Percentiles rank a stretch among this genome's conserved stretches.
Conservation (phyloP, 1,139 yeast genomes). For the Yamadazyma taylorii region DNA sequence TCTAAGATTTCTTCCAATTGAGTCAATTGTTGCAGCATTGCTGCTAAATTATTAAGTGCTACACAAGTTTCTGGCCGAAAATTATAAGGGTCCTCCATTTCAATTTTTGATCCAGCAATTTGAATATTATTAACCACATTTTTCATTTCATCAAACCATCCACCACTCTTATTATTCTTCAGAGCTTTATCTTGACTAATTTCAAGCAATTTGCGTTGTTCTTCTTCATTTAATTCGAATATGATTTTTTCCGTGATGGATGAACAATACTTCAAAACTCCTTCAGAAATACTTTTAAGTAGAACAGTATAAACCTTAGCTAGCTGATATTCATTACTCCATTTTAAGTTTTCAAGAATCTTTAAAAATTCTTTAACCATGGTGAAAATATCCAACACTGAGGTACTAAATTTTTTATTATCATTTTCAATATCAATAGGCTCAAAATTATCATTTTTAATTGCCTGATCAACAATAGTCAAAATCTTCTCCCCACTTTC, state of each 20-base stretch:
- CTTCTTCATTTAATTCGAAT: constrained; percentile 49
- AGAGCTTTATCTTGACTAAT: constrained; percentile 28
- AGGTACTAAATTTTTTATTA: constrained; percentile 42
- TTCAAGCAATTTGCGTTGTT: constrained; percentile 20
- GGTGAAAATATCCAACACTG: constrained; percentile 68
- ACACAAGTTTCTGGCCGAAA: constrained; percentile 69
- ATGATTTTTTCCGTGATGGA: constrained; percentile 46
- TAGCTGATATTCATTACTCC: constrained; percentile 63
- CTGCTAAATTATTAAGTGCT: constrained; percentile 70
- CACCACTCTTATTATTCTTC: constrained; percentile 24
- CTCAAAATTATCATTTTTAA: constrained; percentile 55
- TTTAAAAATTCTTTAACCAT: constrained; percentile 58
- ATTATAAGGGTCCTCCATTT: constrained; percentile 55
- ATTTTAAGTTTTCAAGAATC: constrained; percentile 54
- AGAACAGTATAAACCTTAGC: constrained; percentile 60
- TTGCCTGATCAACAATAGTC: constrained; percentile 53
- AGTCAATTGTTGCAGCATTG: constrained; percentile 57
- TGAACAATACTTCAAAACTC: constrained; percentile 54
- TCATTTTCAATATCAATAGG: constrained; percentile 50
- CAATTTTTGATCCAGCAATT: constrained; percentile 26
- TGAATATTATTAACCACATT: constrained; percentile 50
- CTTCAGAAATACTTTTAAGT: constrained; percentile 62
- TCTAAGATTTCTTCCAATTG: constrained; percentile 61
- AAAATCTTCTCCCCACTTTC: constrained; percentile 51
- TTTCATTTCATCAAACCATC: constrained; percentile 47